phyloP scores from a whole-genome alignment of 371 early-diverging fungal species.

The Parasitella parasitica region DNA sequence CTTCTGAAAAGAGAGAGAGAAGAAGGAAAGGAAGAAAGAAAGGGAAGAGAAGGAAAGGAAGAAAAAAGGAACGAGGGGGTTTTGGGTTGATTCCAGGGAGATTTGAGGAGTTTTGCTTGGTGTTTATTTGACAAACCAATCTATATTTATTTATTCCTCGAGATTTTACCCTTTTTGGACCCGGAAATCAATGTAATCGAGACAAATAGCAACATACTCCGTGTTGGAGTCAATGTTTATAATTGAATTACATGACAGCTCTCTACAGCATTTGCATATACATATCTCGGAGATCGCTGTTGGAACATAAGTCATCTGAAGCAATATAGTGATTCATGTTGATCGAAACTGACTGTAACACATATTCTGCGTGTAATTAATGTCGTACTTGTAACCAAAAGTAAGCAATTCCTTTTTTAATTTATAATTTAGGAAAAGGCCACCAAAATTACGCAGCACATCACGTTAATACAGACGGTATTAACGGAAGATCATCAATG shows the following conservation, averaged over 20 bases:
- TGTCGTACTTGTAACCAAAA: neutral
- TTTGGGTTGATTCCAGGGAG: slow-evolving; percentile 1
- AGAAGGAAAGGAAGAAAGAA: neutral
- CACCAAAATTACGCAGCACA: too few species aligned
- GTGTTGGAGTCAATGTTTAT: too few species aligned
- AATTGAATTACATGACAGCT: neutral
- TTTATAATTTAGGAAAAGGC: too few species aligned
- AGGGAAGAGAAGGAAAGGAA: neutral
- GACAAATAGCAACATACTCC: neutral
- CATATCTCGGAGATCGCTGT: neutral
- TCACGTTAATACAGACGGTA: too few species aligned
- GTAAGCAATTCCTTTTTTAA: too few species aligned
- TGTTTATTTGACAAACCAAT: neutral
- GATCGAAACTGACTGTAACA: too few species aligned
- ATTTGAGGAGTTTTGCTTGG: slow-evolving; percentile 2
- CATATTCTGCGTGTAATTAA: neutral
- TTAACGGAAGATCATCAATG: too few species aligned
- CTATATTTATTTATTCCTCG: slow-evolving; percentile 4
- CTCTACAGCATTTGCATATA: neutral
- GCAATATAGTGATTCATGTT: neutral
- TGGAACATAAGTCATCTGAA: neutral
- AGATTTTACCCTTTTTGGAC: neutral
- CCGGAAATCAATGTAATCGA: neutral
- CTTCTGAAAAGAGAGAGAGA: neutral
- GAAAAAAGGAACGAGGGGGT: neutral